phyloP scores from a whole-genome alignment of 257 asterid species.

The Mitragyna speciosa region DNA sequence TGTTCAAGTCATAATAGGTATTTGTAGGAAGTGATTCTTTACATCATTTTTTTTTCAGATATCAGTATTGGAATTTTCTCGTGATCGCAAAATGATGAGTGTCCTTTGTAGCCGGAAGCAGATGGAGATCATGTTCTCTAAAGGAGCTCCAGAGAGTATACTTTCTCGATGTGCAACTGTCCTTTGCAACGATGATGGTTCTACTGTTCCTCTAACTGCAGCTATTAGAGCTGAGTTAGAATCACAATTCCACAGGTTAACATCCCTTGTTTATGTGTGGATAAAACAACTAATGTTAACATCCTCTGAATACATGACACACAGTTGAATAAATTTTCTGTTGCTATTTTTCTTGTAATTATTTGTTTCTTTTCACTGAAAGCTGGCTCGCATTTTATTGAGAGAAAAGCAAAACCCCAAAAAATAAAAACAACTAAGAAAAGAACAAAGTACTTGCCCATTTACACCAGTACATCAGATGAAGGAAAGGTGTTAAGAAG shows the following conservation, averaged over 20 bases:
- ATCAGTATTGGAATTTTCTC: slow-evolving; percentile 87
- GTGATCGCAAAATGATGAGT: slow-evolving; percentile 99
- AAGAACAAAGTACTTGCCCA: neutral
- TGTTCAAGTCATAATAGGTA: neutral
- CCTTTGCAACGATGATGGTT: slow-evolving; percentile 89
- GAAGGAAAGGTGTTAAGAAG: neutral
- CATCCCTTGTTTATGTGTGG: neutral
- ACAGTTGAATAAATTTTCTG: neutral
- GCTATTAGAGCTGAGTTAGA: slow-evolving; percentile 79
- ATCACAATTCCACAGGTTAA: slow-evolving; percentile 71
- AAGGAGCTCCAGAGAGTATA: slow-evolving; percentile 99
- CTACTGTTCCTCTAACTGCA: slow-evolving; percentile 68
- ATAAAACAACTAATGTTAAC: neutral
- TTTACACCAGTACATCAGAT: neutral
- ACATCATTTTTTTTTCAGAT: slow-evolving; percentile 46
- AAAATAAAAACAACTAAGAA: no score
- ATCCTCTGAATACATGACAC: neutral
- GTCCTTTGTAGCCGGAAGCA: slow-evolving; percentile 95
- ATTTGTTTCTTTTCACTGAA: neutral
- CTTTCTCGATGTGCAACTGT: slow-evolving; percentile 83
- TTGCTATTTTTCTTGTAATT: neutral
- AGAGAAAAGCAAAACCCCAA: neutral
- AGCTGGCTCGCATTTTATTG: neutral
- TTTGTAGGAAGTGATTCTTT: slow-evolving; percentile 16
- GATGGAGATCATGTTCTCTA: slow-evolving; percentile 88